Percentiles rank a stretch among this genome's conserved stretches.
phyloP scores from a whole-genome alignment of 345 rosid species.

The Euphorbia peplus region DNA sequence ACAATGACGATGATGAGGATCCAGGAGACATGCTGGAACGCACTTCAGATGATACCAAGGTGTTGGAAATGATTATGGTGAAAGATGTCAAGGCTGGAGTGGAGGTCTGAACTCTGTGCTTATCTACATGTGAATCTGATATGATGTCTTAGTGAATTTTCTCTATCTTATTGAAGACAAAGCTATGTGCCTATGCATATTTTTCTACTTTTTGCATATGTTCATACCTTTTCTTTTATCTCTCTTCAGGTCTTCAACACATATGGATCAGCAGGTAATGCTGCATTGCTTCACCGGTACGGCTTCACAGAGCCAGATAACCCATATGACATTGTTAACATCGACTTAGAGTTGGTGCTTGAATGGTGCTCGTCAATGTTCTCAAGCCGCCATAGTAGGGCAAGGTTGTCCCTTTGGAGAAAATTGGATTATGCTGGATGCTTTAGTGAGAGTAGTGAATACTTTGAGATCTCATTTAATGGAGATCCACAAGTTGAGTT shows the following conservation, averaged over 20 bases:
- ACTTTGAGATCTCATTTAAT: conserved; percentile 64
- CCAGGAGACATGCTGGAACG: conserved; percentile 28
- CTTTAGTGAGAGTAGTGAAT: conserved; percentile 60
- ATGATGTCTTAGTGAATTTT: not conserved
- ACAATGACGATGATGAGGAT: conserved; percentile 23
- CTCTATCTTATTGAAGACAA: not conserved
- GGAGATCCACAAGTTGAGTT: conserved; percentile 84
- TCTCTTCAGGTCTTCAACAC: conserved; percentile 68
- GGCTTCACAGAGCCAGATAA: conserved; percentile 83
- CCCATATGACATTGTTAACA: conserved; percentile 70
- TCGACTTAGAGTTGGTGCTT: conserved; percentile 72
- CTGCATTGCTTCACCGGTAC: conserved; percentile 88
- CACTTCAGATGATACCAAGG: conserved; percentile 34
- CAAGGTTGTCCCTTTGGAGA: conserved; percentile 70
- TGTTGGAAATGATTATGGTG: conserved; percentile 84
- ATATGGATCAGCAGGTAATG: conserved; percentile 75
- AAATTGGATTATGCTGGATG: conserved; percentile 59
- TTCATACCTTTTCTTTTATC: not conserved
- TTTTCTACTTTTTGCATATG: not conserved
- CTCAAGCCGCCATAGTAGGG: conserved; percentile 56
- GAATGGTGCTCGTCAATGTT: conserved; percentile 60
- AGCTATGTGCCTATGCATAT: not conserved
- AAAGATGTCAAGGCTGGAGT: conserved; percentile 65
- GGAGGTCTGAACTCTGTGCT: conserved; percentile 45
- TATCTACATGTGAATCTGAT: too few species aligned